Percentiles rank a stretch among this genome's conserved stretches.
These are phyloP conservation scores for Fusarium equiseti DNA, from an alignment of 2,329 filamentous ascomycete genomes.

Conservation along the genomic window DNA sequence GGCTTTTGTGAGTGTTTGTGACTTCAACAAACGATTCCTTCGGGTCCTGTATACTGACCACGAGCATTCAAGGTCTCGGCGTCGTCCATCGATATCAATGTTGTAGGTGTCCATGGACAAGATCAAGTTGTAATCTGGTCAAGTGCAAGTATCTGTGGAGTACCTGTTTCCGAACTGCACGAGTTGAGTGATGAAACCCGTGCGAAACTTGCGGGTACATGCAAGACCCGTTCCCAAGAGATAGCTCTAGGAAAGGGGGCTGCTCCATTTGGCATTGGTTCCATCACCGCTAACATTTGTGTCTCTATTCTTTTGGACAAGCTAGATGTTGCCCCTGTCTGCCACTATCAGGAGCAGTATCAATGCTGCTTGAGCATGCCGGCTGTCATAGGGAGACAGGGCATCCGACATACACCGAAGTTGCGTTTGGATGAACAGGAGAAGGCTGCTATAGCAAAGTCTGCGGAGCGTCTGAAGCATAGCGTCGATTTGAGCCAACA, in stretches of 20 bases:
- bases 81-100: no score
- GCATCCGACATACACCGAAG: constrained; percentile 48
- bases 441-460: not conserved
- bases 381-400: constrained; percentile 61
- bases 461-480: constrained; percentile 9
- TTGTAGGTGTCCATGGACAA: constrained; percentile 44
- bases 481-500: not conserved
- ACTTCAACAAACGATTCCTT: no score
- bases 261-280: constrained; percentile 63
- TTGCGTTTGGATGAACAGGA: constrained; percentile 6
- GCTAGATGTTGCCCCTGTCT: constrained; percentile 60
- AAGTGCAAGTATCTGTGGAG: constrained; percentile 36
- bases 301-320: constrained; percentile 64
- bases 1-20: constrained; percentile 29
- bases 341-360: constrained; percentile 60
- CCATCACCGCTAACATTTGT: constrained; percentile 61
- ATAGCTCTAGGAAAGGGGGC: constrained; percentile 65
- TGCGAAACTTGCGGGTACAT: constrained; percentile 56
- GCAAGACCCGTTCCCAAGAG: constrained; percentile 58
- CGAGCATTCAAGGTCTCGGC: no score
- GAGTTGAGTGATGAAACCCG: constrained; percentile 39
- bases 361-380: constrained; percentile 64
- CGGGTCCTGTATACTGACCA: no score
- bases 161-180: constrained; percentile 28
- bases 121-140: constrained; percentile 44